A percentile compares a stretch with the other conserved stretches of the same genome.
phyloP scores from a whole-genome alignment of 108 stramenopile species.

The Cylindrotheca closterium region DNA sequence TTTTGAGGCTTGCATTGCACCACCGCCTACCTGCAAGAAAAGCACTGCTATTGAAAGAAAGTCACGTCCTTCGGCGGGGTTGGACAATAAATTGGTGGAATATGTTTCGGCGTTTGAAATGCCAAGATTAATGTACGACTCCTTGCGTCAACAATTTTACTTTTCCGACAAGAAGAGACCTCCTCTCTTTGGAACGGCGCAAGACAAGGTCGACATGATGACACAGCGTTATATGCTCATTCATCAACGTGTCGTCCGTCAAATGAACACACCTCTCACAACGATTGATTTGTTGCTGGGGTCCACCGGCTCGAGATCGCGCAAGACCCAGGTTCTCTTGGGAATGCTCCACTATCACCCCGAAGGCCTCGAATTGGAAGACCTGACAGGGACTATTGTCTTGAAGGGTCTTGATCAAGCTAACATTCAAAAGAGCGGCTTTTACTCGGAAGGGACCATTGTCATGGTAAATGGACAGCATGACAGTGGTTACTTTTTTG shows the following conservation, averaged over 20 bases:
- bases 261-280: conserved; percentile 59
- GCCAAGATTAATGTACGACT: conserved; percentile 42
- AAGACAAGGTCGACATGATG: conserved; percentile 63
- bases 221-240: conserved; percentile 67
- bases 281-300: conserved; percentile 33
- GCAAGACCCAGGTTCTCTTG: conserved; percentile 6
- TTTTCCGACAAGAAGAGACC: conserved; percentile 11
- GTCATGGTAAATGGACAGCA: conserved; percentile 89
- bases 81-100: background rate
- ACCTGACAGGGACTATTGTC: conserved; percentile 71
- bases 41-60: background rate
- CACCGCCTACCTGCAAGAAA: background rate
- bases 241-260: conserved; percentile 74
- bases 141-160: conserved; percentile 44
- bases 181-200: conserved; percentile 41
- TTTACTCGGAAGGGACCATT: conserved; percentile 87
- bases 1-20: conserved; percentile 23
- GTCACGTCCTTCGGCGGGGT: background rate
- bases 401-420: conserved; percentile 54
- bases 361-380: conserved; percentile 65
- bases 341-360: conserved; percentile 51
- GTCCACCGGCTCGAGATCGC: background rate
- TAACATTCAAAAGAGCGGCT: conserved; percentile 33
- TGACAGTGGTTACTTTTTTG: conserved; percentile 72
- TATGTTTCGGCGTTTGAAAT: conserved; percentile 39